Evolutionary conservation across 805 yeast species (phyloP), one percentile per base, ranked within the genome.

Genomic region (Starmerella sp.): DNA sequence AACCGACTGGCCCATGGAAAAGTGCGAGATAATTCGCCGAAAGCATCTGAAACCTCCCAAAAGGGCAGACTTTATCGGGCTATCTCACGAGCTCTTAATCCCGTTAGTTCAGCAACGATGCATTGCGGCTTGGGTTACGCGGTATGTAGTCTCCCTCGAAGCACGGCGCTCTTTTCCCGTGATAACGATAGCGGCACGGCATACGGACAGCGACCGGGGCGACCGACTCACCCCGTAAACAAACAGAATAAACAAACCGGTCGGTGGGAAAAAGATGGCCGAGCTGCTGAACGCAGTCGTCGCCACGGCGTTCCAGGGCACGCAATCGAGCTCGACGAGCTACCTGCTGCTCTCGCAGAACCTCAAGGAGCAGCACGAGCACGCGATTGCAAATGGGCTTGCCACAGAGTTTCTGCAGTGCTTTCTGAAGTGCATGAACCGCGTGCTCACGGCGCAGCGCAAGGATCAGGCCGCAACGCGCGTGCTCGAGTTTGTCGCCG

Each of bases 401-500:
- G 45, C 32, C 10, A 8, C 31, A 9, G 74, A 75, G 28, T 91
- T 90, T 66, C 76, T 77, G 60, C 71, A 73, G 59, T 69, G 73
- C 58, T 84, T 90, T 63, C 76, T 82, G 51, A 77, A 76, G 53
- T 68, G 85, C 59, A 68, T 87, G 29, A 80, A 85, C 58, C 80
- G 81, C 60, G 74, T 86, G 0, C 67, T 93, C 17, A 79, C 83
- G 0, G 70, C 90, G 76, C 88, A 89, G 74, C 80, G 89, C 56
- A 96, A 88, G 68, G 95, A 93, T 69, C 97, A 90, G 29, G 75
- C 88, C 17, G 59, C 56, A 60, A 87, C 87, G 68, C 96, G 88
- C 68, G 96, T 97, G 22, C 86, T 90, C 62, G 97, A 90, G 71
- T 91, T 91, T 71, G 79, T 83, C 5, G 97, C 96, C 51, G 91